These are phyloP conservation scores for Triglochin maritima DNA, from an alignment of 106 monocot genomes.

Conservation along the genomic window DNA sequence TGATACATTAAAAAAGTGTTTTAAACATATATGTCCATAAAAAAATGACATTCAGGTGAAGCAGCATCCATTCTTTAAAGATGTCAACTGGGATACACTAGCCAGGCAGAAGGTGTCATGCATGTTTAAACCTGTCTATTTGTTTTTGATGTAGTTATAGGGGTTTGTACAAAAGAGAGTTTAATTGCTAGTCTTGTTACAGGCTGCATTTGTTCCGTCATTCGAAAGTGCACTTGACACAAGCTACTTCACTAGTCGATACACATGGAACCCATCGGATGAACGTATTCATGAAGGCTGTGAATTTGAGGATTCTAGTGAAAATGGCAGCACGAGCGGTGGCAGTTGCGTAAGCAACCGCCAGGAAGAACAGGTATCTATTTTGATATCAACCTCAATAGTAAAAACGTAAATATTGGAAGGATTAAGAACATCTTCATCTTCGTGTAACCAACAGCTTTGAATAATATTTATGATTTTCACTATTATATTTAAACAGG, in stretches of 20 bases:
- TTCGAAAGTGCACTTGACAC: conserved; percentile 88
- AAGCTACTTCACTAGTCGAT: conserved; percentile 94
- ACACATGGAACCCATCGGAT: conserved; percentile 90
- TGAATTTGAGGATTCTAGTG: conserved; percentile 87
- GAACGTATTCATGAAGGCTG: conserved; percentile 69
- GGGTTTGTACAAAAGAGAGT: neutral
- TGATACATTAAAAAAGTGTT: neutral
- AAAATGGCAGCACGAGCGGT: conserved; percentile 71
- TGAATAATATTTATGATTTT: neutral
- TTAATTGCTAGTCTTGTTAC: conserved; percentile 8
- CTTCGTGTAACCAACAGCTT: neutral
- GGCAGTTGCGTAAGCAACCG: conserved; percentile 83
- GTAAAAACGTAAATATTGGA: neutral
- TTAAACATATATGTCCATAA: neutral
- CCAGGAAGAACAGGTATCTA: conserved; percentile 65
- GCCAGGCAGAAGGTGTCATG: conserved; percentile 87
- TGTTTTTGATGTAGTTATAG: neutral
- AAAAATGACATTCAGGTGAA: conserved; percentile 49
- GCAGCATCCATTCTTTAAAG: conserved; percentile 83
- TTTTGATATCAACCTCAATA: neutral
- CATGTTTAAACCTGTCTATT: neutral
- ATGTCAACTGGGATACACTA: conserved; percentile 97
- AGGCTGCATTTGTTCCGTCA: conserved; percentile 98
- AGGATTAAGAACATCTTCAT: neutral
- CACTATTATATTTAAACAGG: conserved; percentile 27